Evolutionary conservation across 768 basidiomycete genomes (phyloP).

Genomic region (Mycena floridula): DNA sequence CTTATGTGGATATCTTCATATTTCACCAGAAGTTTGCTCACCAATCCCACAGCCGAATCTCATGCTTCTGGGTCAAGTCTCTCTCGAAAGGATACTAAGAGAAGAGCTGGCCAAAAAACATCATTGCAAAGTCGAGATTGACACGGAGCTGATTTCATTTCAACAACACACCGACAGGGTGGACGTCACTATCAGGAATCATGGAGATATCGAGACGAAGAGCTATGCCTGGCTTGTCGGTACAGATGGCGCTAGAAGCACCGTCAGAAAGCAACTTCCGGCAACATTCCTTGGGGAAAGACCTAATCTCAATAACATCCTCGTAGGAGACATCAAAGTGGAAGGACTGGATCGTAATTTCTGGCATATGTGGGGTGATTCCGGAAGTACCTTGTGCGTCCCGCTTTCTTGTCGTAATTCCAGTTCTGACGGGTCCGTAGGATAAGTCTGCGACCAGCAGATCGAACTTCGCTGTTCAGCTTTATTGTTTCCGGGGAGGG

Average conservation of each 20-base stretch:
- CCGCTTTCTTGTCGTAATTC: neutral
- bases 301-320: slow-evolving; percentile 16
- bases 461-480: slow-evolving; percentile 22
- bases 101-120: slow-evolving; percentile 12
- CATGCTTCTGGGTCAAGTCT: slow-evolving; percentile 18
- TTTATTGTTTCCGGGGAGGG: slow-evolving; percentile 21
- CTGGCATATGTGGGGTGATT: slow-evolving; percentile 45
- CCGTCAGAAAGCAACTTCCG: slow-evolving; percentile 20
- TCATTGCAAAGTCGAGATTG: slow-evolving; percentile 18
- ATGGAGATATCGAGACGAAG: slow-evolving; percentile 6
- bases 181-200: slow-evolving; percentile 11
- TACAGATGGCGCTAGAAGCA: slow-evolving; percentile 19
- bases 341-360: slow-evolving; percentile 33
- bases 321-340: slow-evolving; percentile 31
- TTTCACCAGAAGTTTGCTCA: slow-evolving; percentile 5
- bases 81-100: slow-evolving; percentile 19
- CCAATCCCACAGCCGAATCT: slow-evolving; percentile 15
- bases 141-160: slow-evolving; percentile 15
- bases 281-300: slow-evolving; percentile 24
- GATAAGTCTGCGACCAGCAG: slow-evolving; percentile 27
- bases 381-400: slow-evolving; percentile 25
- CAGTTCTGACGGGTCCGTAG: slow-evolving; percentile 8
- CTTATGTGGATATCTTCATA: slow-evolving; percentile 16
- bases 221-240: slow-evolving; percentile 17
- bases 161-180: slow-evolving; percentile 18